phyloP scores from a whole-genome alignment of 495 filamentous ascomycete species.

The Neurospora sp. region DNA sequence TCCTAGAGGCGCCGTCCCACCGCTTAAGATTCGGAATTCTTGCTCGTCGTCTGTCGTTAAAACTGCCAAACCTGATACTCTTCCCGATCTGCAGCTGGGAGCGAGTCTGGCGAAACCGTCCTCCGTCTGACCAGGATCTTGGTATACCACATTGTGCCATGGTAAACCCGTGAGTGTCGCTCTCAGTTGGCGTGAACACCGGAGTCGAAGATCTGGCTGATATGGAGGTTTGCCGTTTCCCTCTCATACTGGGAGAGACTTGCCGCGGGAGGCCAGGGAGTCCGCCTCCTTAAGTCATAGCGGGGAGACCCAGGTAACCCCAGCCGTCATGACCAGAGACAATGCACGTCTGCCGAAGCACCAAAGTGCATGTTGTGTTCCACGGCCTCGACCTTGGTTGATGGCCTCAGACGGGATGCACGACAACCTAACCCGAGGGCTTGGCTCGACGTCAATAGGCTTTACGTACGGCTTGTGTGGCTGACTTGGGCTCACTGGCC shows the following conservation, averaged over 20 bases:
- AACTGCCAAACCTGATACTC: conserved; percentile 4
- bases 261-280: not conserved
- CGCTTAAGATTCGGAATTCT: conserved; percentile 26
- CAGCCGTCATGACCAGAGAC: not conserved
- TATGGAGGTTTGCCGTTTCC: not conserved
- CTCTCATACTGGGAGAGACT: not conserved
- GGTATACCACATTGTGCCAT: not conserved
- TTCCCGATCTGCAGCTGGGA: not conserved
- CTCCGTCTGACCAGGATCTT: not conserved
- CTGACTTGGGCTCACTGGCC: not conserved
- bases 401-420: not conserved
- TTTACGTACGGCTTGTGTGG: not conserved
- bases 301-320: not conserved
- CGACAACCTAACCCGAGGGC: not conserved
- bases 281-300: not conserved
- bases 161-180: not conserved
- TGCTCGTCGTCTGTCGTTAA: conserved; percentile 8
- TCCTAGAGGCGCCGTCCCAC: conserved; percentile 48
- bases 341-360: not conserved
- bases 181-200: not conserved
- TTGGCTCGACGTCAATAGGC: not conserved
- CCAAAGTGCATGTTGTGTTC: not conserved
- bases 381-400: not conserved
- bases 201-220: not conserved
- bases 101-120: not conserved